These are phyloP conservation scores for Neocatenulostroma microsporum DNA, from an alignment of 2,329 filamentous ascomycete species.

Conservation along the genomic window DNA sequence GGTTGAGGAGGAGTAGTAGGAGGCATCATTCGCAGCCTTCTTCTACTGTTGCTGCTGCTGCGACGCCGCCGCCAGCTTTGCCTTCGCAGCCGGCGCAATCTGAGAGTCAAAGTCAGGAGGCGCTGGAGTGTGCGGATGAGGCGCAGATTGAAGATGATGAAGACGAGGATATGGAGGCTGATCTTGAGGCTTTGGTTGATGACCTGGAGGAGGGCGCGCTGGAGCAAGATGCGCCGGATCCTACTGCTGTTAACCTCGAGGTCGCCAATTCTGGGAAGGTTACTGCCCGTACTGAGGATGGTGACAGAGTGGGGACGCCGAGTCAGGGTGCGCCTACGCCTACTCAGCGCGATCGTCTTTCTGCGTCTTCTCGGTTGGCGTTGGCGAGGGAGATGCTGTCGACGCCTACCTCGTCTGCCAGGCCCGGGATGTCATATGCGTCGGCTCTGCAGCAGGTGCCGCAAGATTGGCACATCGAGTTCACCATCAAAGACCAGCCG, in stretches of 20 bases:
- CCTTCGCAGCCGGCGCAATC: slow-evolving; percentile 16
- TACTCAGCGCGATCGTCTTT: slow-evolving; percentile 22
- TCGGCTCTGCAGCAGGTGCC: slow-evolving; percentile 72
- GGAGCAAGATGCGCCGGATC: slow-evolving; percentile 66
- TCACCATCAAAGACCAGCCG: slow-evolving; percentile 74
- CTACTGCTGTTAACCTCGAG: slow-evolving; percentile 85
- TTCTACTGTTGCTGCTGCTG: slow-evolving; percentile 11
- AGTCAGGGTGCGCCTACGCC: slow-evolving; percentile 47
- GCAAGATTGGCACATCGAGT: slow-evolving; percentile 96
- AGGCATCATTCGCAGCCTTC: slow-evolving; percentile 23
- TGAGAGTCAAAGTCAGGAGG: slow-evolving; percentile 55
- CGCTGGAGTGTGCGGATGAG: slow-evolving; percentile 89
- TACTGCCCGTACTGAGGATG: slow-evolving; percentile 85
- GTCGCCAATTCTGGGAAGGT: slow-evolving; percentile 79
- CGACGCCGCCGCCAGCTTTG: slow-evolving; percentile 10
- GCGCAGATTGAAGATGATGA: slow-evolving; percentile 71
- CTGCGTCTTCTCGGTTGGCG: slow-evolving; percentile 25
- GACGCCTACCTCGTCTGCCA: slow-evolving; percentile 42
- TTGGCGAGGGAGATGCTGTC: slow-evolving; percentile 32
- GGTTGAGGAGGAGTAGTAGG: slow-evolving; percentile 27
- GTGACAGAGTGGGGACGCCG: slow-evolving; percentile 76
- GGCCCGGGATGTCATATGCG: slow-evolving; percentile 73
- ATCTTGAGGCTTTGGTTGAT: slow-evolving; percentile 78
- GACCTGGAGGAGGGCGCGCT: slow-evolving; percentile 77
- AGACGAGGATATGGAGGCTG: slow-evolving; percentile 41